Evolutionary conservation across 352 stramenopile genomes (phyloP), one percentile per base, ranked within the genome.

Genomic region (Globisporangium spinosum): DNA sequence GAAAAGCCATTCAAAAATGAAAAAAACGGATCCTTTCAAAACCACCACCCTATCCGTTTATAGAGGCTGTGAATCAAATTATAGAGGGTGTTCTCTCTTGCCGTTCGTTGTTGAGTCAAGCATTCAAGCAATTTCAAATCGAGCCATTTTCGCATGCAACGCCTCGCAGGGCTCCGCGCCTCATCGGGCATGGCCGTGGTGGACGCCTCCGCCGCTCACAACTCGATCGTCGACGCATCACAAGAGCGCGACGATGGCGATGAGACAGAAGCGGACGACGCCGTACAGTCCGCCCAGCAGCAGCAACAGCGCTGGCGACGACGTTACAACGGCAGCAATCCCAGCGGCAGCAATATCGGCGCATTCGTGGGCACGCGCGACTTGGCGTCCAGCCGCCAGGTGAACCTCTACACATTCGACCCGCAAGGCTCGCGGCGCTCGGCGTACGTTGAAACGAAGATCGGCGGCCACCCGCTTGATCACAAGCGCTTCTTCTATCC

Each of bases 391-490:
- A 45, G 69, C 2, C 75, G 80, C 23, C 75, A 86, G 43, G 43
- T 93, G 27, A 77, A 85, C 34, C 68, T 95, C 38, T 82, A 90
- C 68, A 72, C 82, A 8, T 93, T 81, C 63, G 71, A 92, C 58
- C 32, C 65, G 17, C 27, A 63, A 17, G 22, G 34, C 47, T 51
- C 68, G 1, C 64, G 43, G 3, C 58, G 45, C 27, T 69, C 71
- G 23, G 49, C 34, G 23, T 90, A 80, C 67, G 70, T 78, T 20
- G 87, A 95, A 68, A 85, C 87, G 0, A 94, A 94, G 70, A 94
- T 93, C 53, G 86, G 85, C 23, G 87, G 87, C 45, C 87, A 94
- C 58, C 71, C 80, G 17, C 71, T 93, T 62, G 85, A 94, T 69
- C 85, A 93, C 70, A 57, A 60, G 45, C 61, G 40, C 22, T 58